Evolutionary conservation across 164 flowering plant species (phyloP), one percentile per base, ranked within the genome.

Genomic region (Malania oleifera): DNA sequence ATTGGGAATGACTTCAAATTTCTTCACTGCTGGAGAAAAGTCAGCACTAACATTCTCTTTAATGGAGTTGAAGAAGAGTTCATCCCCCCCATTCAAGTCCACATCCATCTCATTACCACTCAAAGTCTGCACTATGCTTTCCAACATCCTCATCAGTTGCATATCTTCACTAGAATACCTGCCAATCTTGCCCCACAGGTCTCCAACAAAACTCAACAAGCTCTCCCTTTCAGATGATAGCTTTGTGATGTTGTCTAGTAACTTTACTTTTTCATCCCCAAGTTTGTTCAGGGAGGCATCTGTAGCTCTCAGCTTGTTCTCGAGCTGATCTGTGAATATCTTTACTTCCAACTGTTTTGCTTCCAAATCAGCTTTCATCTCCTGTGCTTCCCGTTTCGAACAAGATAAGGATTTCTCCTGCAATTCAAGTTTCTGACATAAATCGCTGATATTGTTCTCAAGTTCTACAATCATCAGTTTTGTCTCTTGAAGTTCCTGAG

Each of bases 401-500:
- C 31, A 28, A 18, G 57, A 57, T n/a, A 53, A 35, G 19, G 63
- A 52, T 56, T 54, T 44, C 23, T 67, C 75, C 41, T 66, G 71
- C 11, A 34, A 40, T 38, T 75, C 70, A 31, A 69, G 64, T 64
- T 70, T 61, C 73, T 63, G 20, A 59, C 62, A 58, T 18, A 73
- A 47, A 10, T 34, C 22, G 9, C 20, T 9, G 35, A 78, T 52
- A n/a, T 72, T 77, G 22, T 72, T 69, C 63, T 78, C 79, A 26
- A 81, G 61, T 52, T 78, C 82, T 12, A 10, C n/a, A 14, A 78
- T 68, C 69, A 78, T 61, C 66, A 68, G n/a, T 49, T 72, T 73
- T 43, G 67, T 78, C 67, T 74, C 77, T 62, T 78, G 75, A 34
- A 76, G 63, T 63, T 81, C 81, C 14, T 77, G 15, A 51, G 54